Evolutionary conservation across 441 rosid species (phyloP).

Genomic region (Iberis amara): DNA sequence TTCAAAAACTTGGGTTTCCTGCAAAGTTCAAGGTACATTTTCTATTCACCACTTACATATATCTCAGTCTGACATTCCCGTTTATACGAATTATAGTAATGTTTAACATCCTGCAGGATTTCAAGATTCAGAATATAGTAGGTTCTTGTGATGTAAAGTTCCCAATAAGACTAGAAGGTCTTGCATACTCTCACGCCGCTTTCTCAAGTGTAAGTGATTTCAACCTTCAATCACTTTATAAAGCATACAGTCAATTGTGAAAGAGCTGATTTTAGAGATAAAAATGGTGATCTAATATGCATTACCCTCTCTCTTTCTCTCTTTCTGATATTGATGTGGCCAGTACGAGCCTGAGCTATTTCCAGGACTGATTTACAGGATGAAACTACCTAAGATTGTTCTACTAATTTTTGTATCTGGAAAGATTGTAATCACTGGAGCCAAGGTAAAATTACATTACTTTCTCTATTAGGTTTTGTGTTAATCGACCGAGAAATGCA

Average conservation of each 20-base stretch:
- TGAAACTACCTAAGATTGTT: slow-evolving; percentile 33
- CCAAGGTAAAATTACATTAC: slow-evolving; percentile 29
- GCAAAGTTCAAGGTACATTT: slow-evolving; percentile 33
- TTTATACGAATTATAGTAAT: background rate
- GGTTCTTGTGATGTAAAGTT: slow-evolving; percentile 28
- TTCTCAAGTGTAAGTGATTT: slow-evolving; percentile 32
- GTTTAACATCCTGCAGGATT: slow-evolving; percentile 23
- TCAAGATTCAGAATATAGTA: slow-evolving; percentile 35
- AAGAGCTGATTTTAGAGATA: too few species aligned
- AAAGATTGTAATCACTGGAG: slow-evolving; percentile 36
- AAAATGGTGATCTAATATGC: background rate
- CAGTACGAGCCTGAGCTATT: slow-evolving; percentile 36
- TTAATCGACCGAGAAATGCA: slow-evolving; percentile 5
- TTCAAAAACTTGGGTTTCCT: slow-evolving; percentile 35
- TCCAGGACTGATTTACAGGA: slow-evolving; percentile 33
- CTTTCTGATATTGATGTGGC: slow-evolving; percentile 11
- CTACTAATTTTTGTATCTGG: slow-evolving; percentile 36
- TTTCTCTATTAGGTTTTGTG: slow-evolving; percentile 18
- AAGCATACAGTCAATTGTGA: too few species aligned
- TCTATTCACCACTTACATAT: background rate
- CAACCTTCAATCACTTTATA: too few species aligned
- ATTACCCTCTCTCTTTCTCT: background rate
- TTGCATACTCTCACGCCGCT: slow-evolving; percentile 32
- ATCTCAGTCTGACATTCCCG: background rate
- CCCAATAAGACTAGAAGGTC: slow-evolving; percentile 32